Base-by-base conservation (phyloP, 371 early-diverging fungal species). In the Mortierella sp. region DNA sequence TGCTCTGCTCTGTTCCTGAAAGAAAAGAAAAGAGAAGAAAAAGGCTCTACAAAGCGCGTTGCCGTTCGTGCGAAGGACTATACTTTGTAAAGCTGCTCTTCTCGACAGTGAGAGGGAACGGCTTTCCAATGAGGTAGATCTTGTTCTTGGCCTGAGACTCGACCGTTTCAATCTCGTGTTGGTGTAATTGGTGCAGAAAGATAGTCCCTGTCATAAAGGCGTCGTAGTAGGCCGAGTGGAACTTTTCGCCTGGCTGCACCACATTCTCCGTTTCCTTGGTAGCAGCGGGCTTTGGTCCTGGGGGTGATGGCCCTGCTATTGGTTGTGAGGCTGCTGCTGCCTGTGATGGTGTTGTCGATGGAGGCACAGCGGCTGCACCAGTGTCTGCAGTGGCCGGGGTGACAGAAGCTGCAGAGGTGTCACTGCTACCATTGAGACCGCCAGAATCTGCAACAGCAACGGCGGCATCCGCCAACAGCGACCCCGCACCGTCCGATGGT, bases 181-280 rank as follows among this genome's bases (percentile, higher is more conserved):
- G 67, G 46, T 88, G 74, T 51, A 89, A 19, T 70, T 94, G 90
- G 75, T 92, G 92, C 59, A 92, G 92, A 84, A 95, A 98, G 10
- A 95, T 87, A 71, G 90, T 97, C 0, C 95, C 97, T 0, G 99
- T 98, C 99, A 98, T 98, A 87, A 91, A 98, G 0, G 99, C 95
- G 86, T 98, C 99, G 88, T 93, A 96, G 74, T 94, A 93, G 0
- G 98, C 96, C 0, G 97, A 93, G 80, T 98, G 98, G 74, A 93
- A 93, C 72, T 76, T 88, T 70, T 88, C 88, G n/a, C 64, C 67
- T 21, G 79, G 48, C 16, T 26, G 71, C 0, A 69, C 69, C 24
- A 48, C 50, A 48, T 48, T 81, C 51, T 73, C 59, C 5, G 59
- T 26, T 69, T 43, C 51, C 10, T 64, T 46, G 13, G 71, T 46